Evolutionary conservation across 2,329 filamentous ascomycete genomes (phyloP).

Genomic region (Exophiala dermatitidis): DNA sequence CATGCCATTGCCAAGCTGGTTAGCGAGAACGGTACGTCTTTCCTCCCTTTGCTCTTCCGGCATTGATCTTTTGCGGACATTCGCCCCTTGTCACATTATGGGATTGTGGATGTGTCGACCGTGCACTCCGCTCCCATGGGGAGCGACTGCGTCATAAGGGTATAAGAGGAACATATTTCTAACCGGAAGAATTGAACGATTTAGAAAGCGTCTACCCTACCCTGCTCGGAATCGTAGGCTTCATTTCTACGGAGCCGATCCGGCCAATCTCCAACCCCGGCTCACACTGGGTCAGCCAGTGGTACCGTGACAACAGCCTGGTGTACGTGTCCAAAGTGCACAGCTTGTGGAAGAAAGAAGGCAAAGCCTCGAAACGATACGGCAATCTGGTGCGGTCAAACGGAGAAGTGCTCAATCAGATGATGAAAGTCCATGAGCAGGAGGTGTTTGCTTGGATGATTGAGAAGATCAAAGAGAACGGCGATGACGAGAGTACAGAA

Average conservation of each 20-base stretch:
- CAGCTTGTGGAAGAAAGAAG: constrained; percentile 65
- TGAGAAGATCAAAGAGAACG: constrained; percentile 31
- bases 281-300: constrained; percentile 58
- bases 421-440: constrained; percentile 48
- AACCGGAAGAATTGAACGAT: not conserved
- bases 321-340: constrained; percentile 73
- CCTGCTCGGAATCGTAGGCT: constrained; percentile 68
- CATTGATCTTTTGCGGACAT: not conserved
- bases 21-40: constrained; percentile 59
- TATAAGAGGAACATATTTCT: not conserved
- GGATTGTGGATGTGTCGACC: too few species aligned
- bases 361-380: constrained; percentile 51
- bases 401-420: constrained; percentile 45
- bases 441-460: constrained; percentile 45
- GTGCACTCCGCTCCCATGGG: too few species aligned
- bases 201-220: constrained; percentile 55
- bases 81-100: constrained; percentile 3
- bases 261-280: constrained; percentile 74
- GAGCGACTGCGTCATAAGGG: too few species aligned
- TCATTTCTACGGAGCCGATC: constrained; percentile 67
- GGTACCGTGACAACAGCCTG: constrained; percentile 77
- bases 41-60: not conserved
- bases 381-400: constrained; percentile 46
- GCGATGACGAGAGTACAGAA: constrained; percentile 1
- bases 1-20: constrained; percentile 74